A percentile compares a stretch with the other conserved stretches of the same genome.
These are phyloP conservation scores for Leccinum pseudoinsigne DNA, from an alignment of 1,284 basidiomycete species.

Conservation along the genomic window DNA sequence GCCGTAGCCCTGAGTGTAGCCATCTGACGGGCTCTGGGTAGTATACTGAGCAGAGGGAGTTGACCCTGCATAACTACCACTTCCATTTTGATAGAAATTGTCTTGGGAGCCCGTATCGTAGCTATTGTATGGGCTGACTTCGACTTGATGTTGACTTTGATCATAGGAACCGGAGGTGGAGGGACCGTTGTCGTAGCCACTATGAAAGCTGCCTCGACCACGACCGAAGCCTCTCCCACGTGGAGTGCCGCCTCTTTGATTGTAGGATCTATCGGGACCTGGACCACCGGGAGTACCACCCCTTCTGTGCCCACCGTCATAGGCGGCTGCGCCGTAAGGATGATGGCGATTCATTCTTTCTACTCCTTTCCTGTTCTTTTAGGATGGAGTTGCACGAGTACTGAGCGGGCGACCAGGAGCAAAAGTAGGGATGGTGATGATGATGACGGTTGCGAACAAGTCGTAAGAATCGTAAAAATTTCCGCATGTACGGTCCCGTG, in stretches of 20 bases:
- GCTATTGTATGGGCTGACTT: constrained; percentile 61
- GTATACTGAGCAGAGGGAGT: constrained; percentile 44
- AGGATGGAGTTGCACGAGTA: constrained; percentile 32
- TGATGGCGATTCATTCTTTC: constrained; percentile 80
- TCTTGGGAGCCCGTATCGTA: constrained; percentile 63
- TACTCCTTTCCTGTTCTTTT: constrained; percentile 27
- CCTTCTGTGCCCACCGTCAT: constrained; percentile 61
- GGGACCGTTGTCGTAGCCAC: constrained; percentile 49
- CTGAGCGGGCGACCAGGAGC: constrained; percentile 26
- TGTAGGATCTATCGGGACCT: constrained; percentile 72
- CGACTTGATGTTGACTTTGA: constrained; percentile 59
- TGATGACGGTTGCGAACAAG: constrained; percentile 29
- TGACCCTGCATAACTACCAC: constrained; percentile 47
- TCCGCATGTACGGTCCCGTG: constrained; percentile 26
- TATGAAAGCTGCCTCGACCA: constrained; percentile 55
- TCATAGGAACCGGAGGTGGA: constrained; percentile 48
- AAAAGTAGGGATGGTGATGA: constrained; percentile 27
- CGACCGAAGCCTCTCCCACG: constrained; percentile 68
- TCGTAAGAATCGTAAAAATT: constrained; percentile 27
- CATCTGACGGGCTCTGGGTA: constrained; percentile 43
- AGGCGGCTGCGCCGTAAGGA: constrained; percentile 67
- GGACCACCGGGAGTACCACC: constrained; percentile 63
- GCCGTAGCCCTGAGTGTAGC: constrained; percentile 55
- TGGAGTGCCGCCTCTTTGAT: constrained; percentile 58
- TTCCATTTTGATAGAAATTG: constrained; percentile 63